Evolutionary conservation across 192 early-diverging fungal genomes (phyloP).

Genomic region (Lobosporangium transversale): DNA sequence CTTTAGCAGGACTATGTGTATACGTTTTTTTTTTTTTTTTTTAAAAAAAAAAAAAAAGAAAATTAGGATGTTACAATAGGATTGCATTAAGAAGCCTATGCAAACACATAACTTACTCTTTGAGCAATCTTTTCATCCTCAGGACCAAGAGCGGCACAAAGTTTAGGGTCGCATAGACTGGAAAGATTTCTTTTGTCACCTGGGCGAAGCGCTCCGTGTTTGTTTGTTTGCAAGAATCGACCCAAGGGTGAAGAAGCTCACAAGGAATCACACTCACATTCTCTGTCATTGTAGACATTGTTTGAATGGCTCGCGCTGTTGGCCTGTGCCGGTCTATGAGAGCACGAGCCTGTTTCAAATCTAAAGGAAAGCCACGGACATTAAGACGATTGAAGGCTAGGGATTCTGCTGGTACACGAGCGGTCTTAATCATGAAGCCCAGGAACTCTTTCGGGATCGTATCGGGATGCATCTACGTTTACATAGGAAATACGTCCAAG

Average conservation of each 20-base stretch:
- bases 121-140: conserved; percentile 63
- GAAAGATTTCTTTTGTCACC: conserved; percentile 62
- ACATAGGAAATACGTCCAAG: background rate
- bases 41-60: background rate
- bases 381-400: conserved; percentile 66
- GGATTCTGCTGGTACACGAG: conserved; percentile 63
- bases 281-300: conserved; percentile 45
- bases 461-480: conserved; percentile 64
- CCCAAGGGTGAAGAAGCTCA: conserved; percentile 61
- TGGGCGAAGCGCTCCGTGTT: conserved; percentile 57
- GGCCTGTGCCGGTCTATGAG: conserved; percentile 47
- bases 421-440: conserved; percentile 70
- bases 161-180: conserved; percentile 77
- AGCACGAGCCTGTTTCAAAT: conserved; percentile 36
- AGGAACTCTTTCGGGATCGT: conserved; percentile 67
- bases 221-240: conserved; percentile 58
- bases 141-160: conserved; percentile 78
- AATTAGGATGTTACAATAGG: background rate
- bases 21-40: background rate
- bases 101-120: conserved; percentile 58
- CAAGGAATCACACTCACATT: conserved; percentile 62
- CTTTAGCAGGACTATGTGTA: conserved; percentile 56
- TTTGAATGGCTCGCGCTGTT: conserved; percentile 53
- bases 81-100: background rate
- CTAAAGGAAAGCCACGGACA: conserved; percentile 55